A percentile compares a stretch with the other conserved stretches of the same genome.
These are phyloP conservation scores for Botryosphaeria dothidea DNA, from an alignment of 2,329 filamentous ascomycete genomes.

Conservation along the genomic window DNA sequence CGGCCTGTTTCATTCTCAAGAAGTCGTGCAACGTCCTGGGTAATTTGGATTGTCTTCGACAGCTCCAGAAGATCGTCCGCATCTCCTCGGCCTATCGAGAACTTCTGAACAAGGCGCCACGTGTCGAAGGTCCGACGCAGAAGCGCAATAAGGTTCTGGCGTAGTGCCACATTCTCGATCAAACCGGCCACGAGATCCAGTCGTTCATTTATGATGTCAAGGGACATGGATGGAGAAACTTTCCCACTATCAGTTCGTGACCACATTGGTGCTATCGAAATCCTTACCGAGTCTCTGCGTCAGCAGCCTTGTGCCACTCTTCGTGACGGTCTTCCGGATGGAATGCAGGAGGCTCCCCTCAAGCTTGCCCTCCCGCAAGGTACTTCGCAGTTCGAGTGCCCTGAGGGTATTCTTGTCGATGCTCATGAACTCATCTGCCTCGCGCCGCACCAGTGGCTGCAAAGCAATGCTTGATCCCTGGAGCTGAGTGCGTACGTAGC, in stretches of 20 bases:
- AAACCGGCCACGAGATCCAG: conserved; percentile 81
- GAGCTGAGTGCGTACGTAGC: conserved; percentile 79
- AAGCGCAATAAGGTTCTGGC: conserved; percentile 68
- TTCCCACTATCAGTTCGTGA: conserved; percentile 22
- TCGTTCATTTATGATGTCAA: conserved; percentile 74
- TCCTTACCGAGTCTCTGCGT: conserved; percentile 74
- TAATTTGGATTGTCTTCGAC: conserved; percentile 76
- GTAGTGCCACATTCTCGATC: conserved; percentile 64
- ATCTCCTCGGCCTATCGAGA: conserved; percentile 88
- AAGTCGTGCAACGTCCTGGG: conserved; percentile 62
- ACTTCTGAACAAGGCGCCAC: conserved; percentile 88
- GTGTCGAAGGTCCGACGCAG: conserved; percentile 80
- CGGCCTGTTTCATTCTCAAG: conserved; percentile 35
- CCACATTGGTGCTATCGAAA: neutral
- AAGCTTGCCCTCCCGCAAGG: conserved; percentile 75
- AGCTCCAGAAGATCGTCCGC: conserved; percentile 86
- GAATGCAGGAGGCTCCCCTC: conserved; percentile 87
- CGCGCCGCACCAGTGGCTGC: conserved; percentile 76
- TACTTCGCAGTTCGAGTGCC: conserved; percentile 85
- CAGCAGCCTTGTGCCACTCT: conserved; percentile 82
- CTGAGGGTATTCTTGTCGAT: conserved; percentile 92
- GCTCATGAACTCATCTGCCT: conserved; percentile 75
- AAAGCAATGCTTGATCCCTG: conserved; percentile 78
- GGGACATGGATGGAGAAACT: conserved; percentile 83
- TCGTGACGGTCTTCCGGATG: conserved; percentile 86